These are phyloP conservation scores for Mycena albidolilacea DNA, from an alignment of 768 basidiomycete genomes.

Conservation along the genomic window DNA sequence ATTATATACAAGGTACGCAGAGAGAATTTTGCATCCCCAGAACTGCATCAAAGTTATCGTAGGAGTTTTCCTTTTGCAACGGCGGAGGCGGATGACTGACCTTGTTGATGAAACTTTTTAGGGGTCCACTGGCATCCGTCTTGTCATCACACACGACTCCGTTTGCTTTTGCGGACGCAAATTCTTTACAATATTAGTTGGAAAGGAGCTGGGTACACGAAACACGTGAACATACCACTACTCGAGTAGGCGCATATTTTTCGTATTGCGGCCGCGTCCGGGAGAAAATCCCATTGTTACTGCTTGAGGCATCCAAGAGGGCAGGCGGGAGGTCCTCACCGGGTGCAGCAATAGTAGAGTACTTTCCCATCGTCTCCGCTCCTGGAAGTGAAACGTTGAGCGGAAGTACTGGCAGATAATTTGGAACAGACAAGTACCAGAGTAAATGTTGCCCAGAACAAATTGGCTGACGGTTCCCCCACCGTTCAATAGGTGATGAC, in stretches of 20 bases:
- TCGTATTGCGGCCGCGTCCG: neutral
- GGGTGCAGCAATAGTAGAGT: neutral
- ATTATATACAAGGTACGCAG: neutral
- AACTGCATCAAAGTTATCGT: neutral
- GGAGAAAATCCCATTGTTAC: slow-evolving; percentile 1
- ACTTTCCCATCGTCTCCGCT: neutral
- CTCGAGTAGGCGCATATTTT: neutral
- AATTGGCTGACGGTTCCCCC: neutral
- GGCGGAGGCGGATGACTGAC: neutral
- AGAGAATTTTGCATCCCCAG: neutral
- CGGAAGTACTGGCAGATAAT: neutral
- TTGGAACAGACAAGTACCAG: neutral
- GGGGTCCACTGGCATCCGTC: neutral
- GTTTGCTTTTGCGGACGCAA: neutral
- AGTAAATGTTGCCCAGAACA: neutral
- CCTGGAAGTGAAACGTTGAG: neutral
- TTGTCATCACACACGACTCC: neutral
- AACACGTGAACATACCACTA: neutral
- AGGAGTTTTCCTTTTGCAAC: too few species aligned
- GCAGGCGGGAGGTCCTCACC: neutral
- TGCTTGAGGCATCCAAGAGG: neutral
- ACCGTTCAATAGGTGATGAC: neutral
- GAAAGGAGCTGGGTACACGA: neutral
- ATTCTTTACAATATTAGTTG: neutral
- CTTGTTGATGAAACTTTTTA: neutral